These are phyloP conservation scores for Macrophomina phaseolina DNA, from an alignment of 2,329 filamentous ascomycete species.

Conservation along the genomic window DNA sequence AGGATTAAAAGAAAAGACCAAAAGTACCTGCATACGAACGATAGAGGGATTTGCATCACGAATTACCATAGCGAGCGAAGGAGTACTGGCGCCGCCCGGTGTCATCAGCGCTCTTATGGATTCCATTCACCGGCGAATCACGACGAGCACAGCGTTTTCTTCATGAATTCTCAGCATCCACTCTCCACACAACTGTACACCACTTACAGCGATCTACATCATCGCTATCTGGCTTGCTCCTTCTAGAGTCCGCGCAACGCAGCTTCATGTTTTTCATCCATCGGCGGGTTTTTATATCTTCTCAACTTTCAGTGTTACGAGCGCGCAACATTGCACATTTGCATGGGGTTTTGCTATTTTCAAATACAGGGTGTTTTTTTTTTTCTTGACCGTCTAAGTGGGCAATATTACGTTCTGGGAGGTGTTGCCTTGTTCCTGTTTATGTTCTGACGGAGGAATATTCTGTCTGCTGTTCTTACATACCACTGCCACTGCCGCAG, in stretches of 20 bases:
- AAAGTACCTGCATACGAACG: constrained; percentile 1
- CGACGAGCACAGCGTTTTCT: not conserved
- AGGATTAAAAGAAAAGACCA: not conserved
- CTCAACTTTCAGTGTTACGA: not conserved
- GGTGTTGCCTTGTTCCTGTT: not conserved
- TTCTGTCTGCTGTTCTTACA: not conserved
- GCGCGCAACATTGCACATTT: constrained; percentile 7
- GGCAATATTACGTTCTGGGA: not conserved
- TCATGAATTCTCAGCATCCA: not conserved
- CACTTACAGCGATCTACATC: not conserved
- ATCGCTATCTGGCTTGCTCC: constrained; percentile 5
- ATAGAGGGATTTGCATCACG: not conserved
- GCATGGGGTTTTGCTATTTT: not conserved
- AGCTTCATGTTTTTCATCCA: not conserved
- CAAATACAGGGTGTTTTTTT: not conserved
- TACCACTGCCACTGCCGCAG: not conserved
- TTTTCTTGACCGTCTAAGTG: not conserved
- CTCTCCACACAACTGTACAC: not conserved
- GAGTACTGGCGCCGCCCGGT: not conserved
- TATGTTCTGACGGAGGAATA: not conserved
- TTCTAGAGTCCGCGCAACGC: not conserved
- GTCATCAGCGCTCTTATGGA: too few relatives aligned
- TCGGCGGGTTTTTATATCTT: not conserved
- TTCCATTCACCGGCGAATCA: too few relatives aligned
- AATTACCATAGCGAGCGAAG: constrained; percentile 1